These are phyloP conservation scores for Cryptococcus depauperatus DNA, from an alignment of 1,284 basidiomycete genomes.

Conservation along the genomic window DNA sequence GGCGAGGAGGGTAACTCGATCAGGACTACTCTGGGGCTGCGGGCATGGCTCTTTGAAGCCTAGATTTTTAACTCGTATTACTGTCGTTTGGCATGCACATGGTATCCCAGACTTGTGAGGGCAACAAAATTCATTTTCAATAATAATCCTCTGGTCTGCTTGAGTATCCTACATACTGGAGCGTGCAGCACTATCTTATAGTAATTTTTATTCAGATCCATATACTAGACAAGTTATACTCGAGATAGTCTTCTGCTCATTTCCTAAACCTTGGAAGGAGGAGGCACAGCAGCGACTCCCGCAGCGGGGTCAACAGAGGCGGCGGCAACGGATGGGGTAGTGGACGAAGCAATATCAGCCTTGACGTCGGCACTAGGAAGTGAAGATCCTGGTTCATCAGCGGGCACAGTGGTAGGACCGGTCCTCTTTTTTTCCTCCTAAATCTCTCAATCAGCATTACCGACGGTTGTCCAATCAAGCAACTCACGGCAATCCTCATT, in stretches of 20 bases:
- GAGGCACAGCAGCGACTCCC: slow-evolving; percentile 1
- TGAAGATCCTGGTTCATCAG: slow-evolving; percentile 15
- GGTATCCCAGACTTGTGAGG: slow-evolving; percentile 1
- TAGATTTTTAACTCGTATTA: slow-evolving; percentile 34
- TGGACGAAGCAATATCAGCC: slow-evolving; percentile 6
- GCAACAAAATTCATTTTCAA: neutral
- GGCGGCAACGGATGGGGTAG: slow-evolving; percentile 11
- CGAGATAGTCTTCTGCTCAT: too few relatives aligned
- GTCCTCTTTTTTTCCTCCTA: slow-evolving; percentile 38
- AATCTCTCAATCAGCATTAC: slow-evolving; percentile 5
- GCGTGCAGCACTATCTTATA: neutral
- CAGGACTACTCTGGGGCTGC: slow-evolving; percentile 49
- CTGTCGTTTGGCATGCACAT: neutral
- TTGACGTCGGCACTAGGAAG: slow-evolving; percentile 10
- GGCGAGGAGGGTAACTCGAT: slow-evolving; percentile 44
- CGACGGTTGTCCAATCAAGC: neutral
- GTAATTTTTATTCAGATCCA: neutral
- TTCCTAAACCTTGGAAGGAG: too few relatives aligned
- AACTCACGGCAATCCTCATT: slow-evolving; percentile 46
- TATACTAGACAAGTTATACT: too few relatives aligned
- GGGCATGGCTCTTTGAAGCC: slow-evolving; percentile 36
- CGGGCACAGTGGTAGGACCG: slow-evolving; percentile 11
- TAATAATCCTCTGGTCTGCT: too few relatives aligned
- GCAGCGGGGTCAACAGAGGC: slow-evolving; percentile 3
- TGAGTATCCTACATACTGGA: neutral